Evolutionary conservation across 306 rosid genomes (phyloP), one percentile per base, ranked within the genome.

Genomic region (Glycyrrhiza uralensis): DNA sequence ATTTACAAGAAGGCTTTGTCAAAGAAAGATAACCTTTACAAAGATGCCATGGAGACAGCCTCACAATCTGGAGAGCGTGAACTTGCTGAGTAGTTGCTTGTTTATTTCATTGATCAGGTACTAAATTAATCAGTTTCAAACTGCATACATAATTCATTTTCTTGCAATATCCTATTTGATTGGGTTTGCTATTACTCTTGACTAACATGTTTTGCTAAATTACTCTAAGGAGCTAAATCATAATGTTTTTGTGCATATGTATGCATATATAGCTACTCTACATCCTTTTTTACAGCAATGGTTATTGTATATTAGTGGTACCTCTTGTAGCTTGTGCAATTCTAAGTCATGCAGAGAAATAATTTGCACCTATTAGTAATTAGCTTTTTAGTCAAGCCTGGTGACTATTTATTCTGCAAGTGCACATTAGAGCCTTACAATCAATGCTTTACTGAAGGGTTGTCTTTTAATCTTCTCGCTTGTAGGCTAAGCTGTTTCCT

Each of bases 21-120:
- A 77, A 95, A 95, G 99, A 95, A 95, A 79, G 99, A 95, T 76
- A 95, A 92, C 80, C 96, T 95, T 52, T 95, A 95, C 96, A 95
- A 88, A 81, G 99, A 95, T 87, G 97, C 97, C 77, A 95, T 95
- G 97, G 99, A 95, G 90, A 91, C 99, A 52, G 96, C 97, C 46
- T 95, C 99, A 20, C 99, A 95, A 75, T 95, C 99, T 29, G 99
- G 99, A 44, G 99, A 95, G 70, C 99, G 99, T 44, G 97, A 95
- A 84, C 96, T 95, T 74, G 97, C 99, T 0, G 99, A 95, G 82
- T 97, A 95, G 86, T 88, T 95, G 84, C 97, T 95, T 26, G 90
- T 95, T 52, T 95, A 92, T 78, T 95, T 95, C 86, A 95, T 95
- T 78, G 99, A 95, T 72, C 88, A 95, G 96, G 99, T 91, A 78